A percentile compares a stretch with the other conserved stretches of the same genome.
phyloP scores from a whole-genome alignment of 352 stramenopile genomes.

The Thalassiosira exigua region DNA sequence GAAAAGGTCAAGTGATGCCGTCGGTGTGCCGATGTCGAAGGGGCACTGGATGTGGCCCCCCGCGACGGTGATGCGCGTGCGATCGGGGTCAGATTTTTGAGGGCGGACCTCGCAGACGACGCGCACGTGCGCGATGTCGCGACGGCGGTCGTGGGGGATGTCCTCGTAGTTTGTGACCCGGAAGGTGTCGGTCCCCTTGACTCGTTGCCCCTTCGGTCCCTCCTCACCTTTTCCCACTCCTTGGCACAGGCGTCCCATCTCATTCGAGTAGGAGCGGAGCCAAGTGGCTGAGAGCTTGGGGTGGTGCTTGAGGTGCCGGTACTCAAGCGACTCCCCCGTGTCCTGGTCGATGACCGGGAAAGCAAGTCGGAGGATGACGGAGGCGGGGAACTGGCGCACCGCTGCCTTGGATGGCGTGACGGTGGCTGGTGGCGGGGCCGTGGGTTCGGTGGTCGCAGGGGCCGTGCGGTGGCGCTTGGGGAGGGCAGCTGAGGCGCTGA shows the following conservation, averaged over 20 bases:
- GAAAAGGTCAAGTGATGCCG: constrained; percentile 7
- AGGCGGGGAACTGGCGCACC: too few relatives aligned
- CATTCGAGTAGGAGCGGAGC: constrained; percentile 17
- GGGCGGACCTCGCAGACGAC: constrained; percentile 28
- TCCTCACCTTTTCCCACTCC: constrained; percentile 5
- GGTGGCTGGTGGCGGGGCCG: too few relatives aligned
- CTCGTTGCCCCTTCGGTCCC: too few relatives aligned
- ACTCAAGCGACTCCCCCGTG: too few relatives aligned
- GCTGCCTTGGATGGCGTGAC: too few relatives aligned
- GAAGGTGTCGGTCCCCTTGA: constrained; percentile 31
- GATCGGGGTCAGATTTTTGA: constrained; percentile 28
- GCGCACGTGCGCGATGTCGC: constrained; percentile 24
- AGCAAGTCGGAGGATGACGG: too few relatives aligned
- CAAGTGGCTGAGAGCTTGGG: too few relatives aligned
- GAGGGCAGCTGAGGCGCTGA: too few relatives aligned
- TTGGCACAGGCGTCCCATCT: constrained; percentile 29
- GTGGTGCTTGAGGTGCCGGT: too few relatives aligned
- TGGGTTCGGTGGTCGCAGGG: too few relatives aligned
- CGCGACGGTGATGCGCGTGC: constrained; percentile 21
- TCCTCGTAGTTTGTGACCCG: constrained; percentile 20
- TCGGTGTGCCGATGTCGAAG: constrained; percentile 12
- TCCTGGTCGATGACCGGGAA: too few relatives aligned
- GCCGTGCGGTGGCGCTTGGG: too few relatives aligned
- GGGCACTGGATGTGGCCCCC: constrained; percentile 25
- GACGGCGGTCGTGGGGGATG: constrained; percentile 17